Conservation (phyloP, 2,329 filamentous ascomycete species). For the Leptographium radiaticola region DNA sequence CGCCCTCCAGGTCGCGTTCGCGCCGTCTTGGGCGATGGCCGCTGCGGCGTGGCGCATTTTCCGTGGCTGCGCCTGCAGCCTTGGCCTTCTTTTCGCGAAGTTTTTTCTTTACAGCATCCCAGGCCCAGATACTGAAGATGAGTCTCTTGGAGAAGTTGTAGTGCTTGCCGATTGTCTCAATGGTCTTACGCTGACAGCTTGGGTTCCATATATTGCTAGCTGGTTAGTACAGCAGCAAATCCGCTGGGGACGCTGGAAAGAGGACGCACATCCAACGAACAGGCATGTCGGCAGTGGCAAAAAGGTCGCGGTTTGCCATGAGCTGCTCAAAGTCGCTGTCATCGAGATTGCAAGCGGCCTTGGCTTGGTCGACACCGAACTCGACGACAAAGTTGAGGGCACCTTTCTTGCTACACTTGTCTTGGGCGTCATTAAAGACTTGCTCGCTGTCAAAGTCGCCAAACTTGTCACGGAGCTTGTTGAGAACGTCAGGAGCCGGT, state of each 20-base stretch:
- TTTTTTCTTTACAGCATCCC: slow-evolving; percentile 12
- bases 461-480: slow-evolving; percentile 21
- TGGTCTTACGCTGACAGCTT: slow-evolving; percentile 39
- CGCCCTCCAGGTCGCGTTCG: background rate
- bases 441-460: slow-evolving; percentile 37
- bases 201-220: slow-evolving; percentile 58
- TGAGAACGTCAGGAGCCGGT: background rate
- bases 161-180: slow-evolving; percentile 41
- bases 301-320: slow-evolving; percentile 13
- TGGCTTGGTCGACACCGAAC: slow-evolving; percentile 42
- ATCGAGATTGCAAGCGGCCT: slow-evolving; percentile 41
- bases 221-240: slow-evolving; percentile 1
- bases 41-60: background rate
- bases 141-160: slow-evolving; percentile 60
- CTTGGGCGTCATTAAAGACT: slow-evolving; percentile 31
- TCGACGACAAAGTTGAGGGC: slow-evolving; percentile 52
- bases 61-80: background rate
- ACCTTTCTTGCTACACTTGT: slow-evolving; percentile 23
- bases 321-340: slow-evolving; percentile 26
- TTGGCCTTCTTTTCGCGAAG: background rate
- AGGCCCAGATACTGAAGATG: slow-evolving; percentile 45
- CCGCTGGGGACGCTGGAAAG: background rate
- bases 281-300: slow-evolving; percentile 23
- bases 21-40: background rate
- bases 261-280: slow-evolving; percentile 55